Percentiles rank a stretch among this genome's conserved stretches.
Conservation (phyloP, 2,329 filamentous ascomycete species). For the Aspergillus oerlinghausenensis region DNA sequence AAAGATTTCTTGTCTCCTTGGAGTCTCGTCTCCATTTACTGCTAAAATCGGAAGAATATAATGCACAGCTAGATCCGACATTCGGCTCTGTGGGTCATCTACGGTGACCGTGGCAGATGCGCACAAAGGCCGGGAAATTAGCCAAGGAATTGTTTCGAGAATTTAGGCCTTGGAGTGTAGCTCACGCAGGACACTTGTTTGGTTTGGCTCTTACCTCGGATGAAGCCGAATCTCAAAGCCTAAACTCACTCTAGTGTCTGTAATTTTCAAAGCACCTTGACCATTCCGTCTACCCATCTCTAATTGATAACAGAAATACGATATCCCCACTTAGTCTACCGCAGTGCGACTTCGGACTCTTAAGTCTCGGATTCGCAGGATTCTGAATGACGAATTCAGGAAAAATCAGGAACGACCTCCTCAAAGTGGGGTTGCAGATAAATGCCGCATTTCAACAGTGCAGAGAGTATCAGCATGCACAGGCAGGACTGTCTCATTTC, state of each 20-base stretch:
- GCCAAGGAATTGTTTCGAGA: background rate
- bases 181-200: background rate
- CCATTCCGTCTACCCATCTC: background rate
- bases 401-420: background rate
- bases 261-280: background rate
- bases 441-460: background rate
- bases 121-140: background rate
- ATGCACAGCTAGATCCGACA: background rate
- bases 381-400: background rate
- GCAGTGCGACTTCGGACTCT: background rate
- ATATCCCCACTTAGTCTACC: background rate
- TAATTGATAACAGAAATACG: background rate
- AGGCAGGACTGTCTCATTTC: background rate
- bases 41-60: background rate
- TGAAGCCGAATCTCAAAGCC: background rate
- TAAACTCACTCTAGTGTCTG: background rate
- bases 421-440: background rate
- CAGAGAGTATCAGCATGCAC: background rate
- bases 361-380: background rate
- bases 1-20: background rate
- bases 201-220: background rate
- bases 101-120: background rate
- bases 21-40: background rate
- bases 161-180: background rate
- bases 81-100: background rate